Evolutionary conservation across 192 early-diverging fungal species (phyloP), one percentile per base, ranked within the genome.

Genomic region (Linderina pennispora): DNA sequence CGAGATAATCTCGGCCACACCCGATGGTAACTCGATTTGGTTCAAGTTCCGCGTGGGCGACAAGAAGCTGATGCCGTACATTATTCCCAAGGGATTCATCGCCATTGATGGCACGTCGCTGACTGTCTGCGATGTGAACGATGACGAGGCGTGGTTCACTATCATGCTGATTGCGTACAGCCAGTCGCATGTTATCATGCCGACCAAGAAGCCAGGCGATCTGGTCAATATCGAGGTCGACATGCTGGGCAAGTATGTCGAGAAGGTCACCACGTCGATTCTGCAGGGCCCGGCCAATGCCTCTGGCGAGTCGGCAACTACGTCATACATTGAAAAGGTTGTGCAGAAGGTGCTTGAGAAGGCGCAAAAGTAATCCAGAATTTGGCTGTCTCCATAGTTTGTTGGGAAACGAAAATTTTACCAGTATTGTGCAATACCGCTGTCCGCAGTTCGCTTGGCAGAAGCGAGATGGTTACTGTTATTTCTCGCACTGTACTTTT

Each of bases 111-210:
- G 97, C 23, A 91, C 93, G 8, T 95, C 92, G 4, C 74, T 99
- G 43, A 99, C 97, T 4, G 87, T 99, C 1, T 86, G 86, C 28
- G 86, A 87, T 43, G 92, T 97, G 25, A 82, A 96, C 51, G 78
- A 85, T 35, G 43, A 53, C 11, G 69, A 83, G 32, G 60, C 78
- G 22, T 82, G 78, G 43, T 99, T 99, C 58, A 79, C 77, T 5
- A 85, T 99, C 43, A 97, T 97, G 94, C 78, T 99, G 70, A 90
- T 99, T 54, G 86, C 93, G 8, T 83, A 99, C 62, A 96, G 92
- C 2, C 94, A 93, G 70, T 49, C 55, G 8, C 75, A 84, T 25
- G 89, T 96, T 14, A 84, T 89, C 18, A 78, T 97, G 75, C 81
- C 91, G 5, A 51, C 35, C 8, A 86, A 88, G 64, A 54, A 75